Base-by-base conservation (phyloP, 345 rosid species). In the Linum tenue region DNA sequence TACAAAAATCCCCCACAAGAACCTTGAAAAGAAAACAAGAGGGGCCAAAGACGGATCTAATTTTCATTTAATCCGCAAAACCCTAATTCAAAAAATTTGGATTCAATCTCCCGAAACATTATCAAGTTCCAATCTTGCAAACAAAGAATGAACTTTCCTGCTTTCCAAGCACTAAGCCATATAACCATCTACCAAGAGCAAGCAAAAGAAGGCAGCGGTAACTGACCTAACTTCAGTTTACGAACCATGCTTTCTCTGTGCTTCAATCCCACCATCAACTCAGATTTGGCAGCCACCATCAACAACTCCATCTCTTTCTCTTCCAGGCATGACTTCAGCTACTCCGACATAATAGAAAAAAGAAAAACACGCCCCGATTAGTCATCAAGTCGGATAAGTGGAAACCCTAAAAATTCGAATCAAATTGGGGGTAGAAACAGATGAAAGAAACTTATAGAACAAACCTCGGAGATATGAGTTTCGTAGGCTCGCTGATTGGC, bases 261-360 rank as follows among this genome's bases (percentile, higher is more conserved):
- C 78, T 80, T 89, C 72, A 81, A 75, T 9, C 86, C 90, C 36
- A 76, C 16, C 69, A 84, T 71, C 76, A 91, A 59, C 68, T 82
- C 84, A 51, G 76, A 77, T 81, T 87, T 86, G 5, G 73, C 69
- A 6, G 80, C 79, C 70, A 79, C 81, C 43, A 86, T 71, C 40
- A 69, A 44, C 51, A 71, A 69, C 35, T 70, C 70, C 88, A 79
- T 75, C 64, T 86, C 82, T 74, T 74, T 78, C 64, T 76, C 67
- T 43, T 72, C 69, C 70, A 84, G 53, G 37, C 73, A 64, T 48
- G 69, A 58, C 31, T 64, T 75, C 79, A 85, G 58, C 97, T 91
- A 69, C 16, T 48, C 67, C 9, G 74, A 68, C 0, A 39, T 67
- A 48, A 11, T 7, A 62, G 35, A 55, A 4, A 4, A 3, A 22